Conservation (phyloP, 179 eudicot genomes). For the Nepenthes alata region DNA sequence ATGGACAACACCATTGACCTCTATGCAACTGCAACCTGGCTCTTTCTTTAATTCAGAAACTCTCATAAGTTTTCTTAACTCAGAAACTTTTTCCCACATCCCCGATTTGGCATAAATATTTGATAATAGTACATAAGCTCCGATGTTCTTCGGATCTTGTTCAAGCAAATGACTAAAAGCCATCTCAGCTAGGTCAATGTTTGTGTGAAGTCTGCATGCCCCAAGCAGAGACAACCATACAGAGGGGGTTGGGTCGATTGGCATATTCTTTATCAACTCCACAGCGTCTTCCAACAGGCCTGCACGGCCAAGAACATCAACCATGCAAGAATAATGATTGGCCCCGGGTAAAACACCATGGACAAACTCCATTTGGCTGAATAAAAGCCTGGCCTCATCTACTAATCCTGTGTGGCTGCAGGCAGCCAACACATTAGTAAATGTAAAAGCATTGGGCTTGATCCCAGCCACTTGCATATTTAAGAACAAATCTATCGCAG, state of each 20-base stretch:
- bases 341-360: slow-evolving; percentile 18
- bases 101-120: slow-evolving; percentile 32
- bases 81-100: slow-evolving; percentile 27
- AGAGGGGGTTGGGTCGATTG: slow-evolving; percentile 23
- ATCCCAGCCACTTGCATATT: slow-evolving; percentile 24
- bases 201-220: slow-evolving; percentile 23
- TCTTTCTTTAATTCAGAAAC: slow-evolving; percentile 30
- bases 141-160: slow-evolving; percentile 27
- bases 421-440: slow-evolving; percentile 27
- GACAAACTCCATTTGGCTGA: slow-evolving; percentile 19
- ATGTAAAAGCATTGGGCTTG: slow-evolving; percentile 27
- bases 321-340: slow-evolving; percentile 33
- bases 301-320: slow-evolving; percentile 35
- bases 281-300: slow-evolving; percentile 28
- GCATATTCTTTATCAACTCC: slow-evolving; percentile 28
- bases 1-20: slow-evolving; percentile 24
- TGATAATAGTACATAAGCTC: slow-evolving; percentile 31
- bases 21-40: slow-evolving; percentile 33
- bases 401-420: slow-evolving; percentile 39
- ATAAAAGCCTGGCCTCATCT: slow-evolving; percentile 21
- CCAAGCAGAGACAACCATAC: slow-evolving; percentile 35
- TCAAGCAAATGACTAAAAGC: slow-evolving; percentile 19
- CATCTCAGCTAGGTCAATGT: slow-evolving; percentile 20
- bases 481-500: slow-evolving; percentile 22
- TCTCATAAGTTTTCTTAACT: slow-evolving; percentile 32